Percentiles rank a stretch among this genome's conserved stretches.
Evolutionary conservation across 805 yeast genomes (phyloP).

Genomic region (Saccharomyces jurei): DNA sequence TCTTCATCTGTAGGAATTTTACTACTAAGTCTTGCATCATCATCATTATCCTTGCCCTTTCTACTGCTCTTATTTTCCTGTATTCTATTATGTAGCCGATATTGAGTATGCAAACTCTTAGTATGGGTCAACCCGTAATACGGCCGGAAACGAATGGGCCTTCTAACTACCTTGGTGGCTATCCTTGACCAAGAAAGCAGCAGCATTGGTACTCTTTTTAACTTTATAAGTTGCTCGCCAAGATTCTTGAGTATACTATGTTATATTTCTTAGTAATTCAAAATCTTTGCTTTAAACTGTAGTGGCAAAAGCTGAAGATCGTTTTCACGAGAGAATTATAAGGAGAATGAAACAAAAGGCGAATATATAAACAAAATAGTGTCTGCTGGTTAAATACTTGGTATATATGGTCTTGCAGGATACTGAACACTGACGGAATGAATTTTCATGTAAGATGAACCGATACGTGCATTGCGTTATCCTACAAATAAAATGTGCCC

Average conservation of each 20-base stretch:
- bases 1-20: constrained; percentile 21
- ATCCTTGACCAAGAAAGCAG: background rate
- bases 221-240: background rate
- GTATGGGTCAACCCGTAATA: background rate
- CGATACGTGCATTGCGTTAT: background rate
- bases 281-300: background rate
- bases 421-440: background rate
- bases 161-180: background rate
- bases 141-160: background rate
- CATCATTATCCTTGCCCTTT: background rate
- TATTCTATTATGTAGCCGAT: background rate
- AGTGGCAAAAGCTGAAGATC: background rate
- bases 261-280: background rate
- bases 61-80: background rate
- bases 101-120: background rate
- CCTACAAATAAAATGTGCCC: background rate
- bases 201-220: background rate
- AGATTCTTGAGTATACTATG: background rate
- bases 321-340: background rate
- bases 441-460: background rate
- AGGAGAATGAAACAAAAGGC: background rate
- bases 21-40: background rate
- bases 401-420: background rate
- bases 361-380: background rate
- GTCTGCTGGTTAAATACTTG: background rate